phyloP scores from a whole-genome alignment of 73 alveolate genomes.

The Paraurostyla sp. region DNA sequence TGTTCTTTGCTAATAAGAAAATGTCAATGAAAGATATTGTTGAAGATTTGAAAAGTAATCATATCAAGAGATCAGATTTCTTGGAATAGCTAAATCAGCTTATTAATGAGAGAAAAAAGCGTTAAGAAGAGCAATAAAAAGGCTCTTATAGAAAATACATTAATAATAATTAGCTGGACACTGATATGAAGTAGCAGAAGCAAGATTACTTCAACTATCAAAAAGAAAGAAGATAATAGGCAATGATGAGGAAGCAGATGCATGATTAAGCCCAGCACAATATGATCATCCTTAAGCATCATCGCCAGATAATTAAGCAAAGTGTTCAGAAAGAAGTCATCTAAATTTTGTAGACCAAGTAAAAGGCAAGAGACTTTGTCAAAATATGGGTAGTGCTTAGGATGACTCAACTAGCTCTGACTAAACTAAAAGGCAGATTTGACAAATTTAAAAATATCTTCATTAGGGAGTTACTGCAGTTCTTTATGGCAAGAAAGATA shows the following conservation, averaged over 20 bases:
- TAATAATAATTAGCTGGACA: background rate
- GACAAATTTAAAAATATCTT: background rate
- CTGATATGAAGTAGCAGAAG: background rate
- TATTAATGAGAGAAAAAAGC: background rate
- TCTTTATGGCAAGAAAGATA: constrained; percentile 3
- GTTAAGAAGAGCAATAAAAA: background rate
- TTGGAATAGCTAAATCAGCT: background rate
- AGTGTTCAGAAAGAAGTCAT: constrained; percentile 34
- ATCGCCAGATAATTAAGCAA: background rate
- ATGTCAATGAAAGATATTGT: background rate
- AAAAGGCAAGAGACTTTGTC: constrained; percentile 3
- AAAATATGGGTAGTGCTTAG: background rate
- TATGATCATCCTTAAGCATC: constrained; percentile 6
- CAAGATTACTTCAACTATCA: constrained; percentile 3
- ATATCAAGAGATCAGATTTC: constrained; percentile 19
- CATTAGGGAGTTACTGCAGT: background rate
- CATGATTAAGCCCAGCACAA: constrained; percentile 5
- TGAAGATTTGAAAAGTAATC: constrained; percentile 3
- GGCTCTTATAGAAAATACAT: background rate
- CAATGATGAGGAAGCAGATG: background rate
- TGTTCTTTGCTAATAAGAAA: constrained; percentile 26
- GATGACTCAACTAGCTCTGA: background rate
- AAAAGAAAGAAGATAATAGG: background rate
- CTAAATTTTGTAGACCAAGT: background rate
- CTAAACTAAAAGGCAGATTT: background rate